Percentiles rank a stretch among this genome's conserved stretches.
Conservation (phyloP, 257 asterid species). For the Nicotiana paniculata region DNA sequence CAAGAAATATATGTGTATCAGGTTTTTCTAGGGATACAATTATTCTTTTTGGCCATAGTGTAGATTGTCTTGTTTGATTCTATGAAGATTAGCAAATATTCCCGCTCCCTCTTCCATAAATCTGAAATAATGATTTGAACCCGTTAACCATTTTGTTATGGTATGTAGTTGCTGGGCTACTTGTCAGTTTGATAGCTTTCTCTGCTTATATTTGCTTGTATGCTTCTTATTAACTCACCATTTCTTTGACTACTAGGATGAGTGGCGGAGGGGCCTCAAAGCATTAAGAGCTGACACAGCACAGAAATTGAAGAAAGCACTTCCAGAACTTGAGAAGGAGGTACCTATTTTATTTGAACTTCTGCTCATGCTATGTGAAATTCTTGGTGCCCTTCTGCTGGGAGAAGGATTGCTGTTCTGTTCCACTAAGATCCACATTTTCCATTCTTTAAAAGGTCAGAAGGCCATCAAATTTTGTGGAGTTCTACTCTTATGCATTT, state of each 20-base stretch:
- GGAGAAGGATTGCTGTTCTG: not conserved
- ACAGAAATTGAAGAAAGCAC: slow-evolving; percentile 63
- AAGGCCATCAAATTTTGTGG: slow-evolving; percentile 43
- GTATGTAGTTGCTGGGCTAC: not conserved
- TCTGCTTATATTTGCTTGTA: not conserved
- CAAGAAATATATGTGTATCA: not conserved
- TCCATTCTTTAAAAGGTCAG: slow-evolving; percentile 33
- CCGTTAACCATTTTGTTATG: not conserved
- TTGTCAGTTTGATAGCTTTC: not conserved
- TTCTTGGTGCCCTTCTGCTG: not conserved
- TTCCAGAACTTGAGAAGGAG: slow-evolving; percentile 80
- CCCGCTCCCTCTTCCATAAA: not conserved
- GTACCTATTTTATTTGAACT: slow-evolving; percentile 24
- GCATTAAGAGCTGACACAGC: slow-evolving; percentile 61
- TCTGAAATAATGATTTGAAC: not conserved
- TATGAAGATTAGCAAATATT: not conserved
- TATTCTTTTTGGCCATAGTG: not conserved
- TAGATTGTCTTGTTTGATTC: not conserved
- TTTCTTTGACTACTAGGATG: slow-evolving; percentile 8
- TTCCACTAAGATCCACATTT: not conserved
- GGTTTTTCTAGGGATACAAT: not conserved
- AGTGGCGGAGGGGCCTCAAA: slow-evolving; percentile 80
- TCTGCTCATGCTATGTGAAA: not conserved
- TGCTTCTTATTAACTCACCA: slow-evolving; percentile 2
- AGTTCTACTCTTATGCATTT: slow-evolving; percentile 60